Base-by-base conservation (phyloP, 208 protist genomes). In the Porcisia deanei region DNA sequence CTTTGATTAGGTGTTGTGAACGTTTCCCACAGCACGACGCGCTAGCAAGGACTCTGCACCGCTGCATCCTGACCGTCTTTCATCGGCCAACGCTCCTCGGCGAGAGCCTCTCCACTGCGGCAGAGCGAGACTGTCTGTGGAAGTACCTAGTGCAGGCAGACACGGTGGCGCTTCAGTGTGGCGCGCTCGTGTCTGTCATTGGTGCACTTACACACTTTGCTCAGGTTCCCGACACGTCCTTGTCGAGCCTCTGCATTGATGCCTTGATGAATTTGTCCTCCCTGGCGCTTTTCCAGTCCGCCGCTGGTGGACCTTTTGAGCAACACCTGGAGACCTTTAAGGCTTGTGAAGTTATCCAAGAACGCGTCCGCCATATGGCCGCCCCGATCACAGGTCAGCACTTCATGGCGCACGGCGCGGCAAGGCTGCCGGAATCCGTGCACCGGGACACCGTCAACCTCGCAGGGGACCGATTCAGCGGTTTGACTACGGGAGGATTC, bases 371-470 rank as follows among this genome's bases (percentile, higher is more conserved):
- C 53, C 41, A 71, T 61, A 92, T 91, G 83, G 37, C 65, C 3
- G 71, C 82, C 54, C 76, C 81, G 25, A 90, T 94, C 71, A 89
- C 90, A 0, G 90, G 90, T 5, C 73, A 79, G 22, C 47, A 58
- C 7, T 92, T 85, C 76, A 57, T 75, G 52, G 69, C 59, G 16
- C 55, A 58, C 0, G 86, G 84, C 25, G 85, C 85, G 0, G 83
- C 81, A 1, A 20, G 66, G 49, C 59, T 80, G 57, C 54, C 54
- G 12, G 25, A 60, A 22, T 63, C 86, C 57, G 49, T 69, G 22
- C 89, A 94, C 68, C 83, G 82, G 39, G 84, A 88, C 39, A 69
- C 79, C 0, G 81, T 94, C 22, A 88, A 94, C 75, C 71, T 87
- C 41, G 80, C 81, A 2, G 78, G 76, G 1, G 70, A 81, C 22